Base-by-base conservation (phyloP, 768 basidiomycete species). In the Podaxis pistillaris region DNA sequence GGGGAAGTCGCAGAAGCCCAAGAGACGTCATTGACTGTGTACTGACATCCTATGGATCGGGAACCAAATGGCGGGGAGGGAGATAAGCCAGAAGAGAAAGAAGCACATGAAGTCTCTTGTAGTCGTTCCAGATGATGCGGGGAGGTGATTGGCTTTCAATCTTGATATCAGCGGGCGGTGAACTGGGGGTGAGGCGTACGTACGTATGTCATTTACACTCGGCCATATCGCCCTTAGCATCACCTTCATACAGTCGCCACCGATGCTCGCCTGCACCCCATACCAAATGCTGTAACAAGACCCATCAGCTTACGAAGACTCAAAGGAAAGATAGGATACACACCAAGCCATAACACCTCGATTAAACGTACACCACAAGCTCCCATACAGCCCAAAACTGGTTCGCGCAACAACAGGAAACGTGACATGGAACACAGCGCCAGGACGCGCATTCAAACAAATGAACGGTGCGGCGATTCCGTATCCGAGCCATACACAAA, bases 21-120 rank as follows among this genome's bases (percentile, higher is more conserved):
- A 22, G 64, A 52, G 37, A 58, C 65, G 63, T 63, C 62, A 53
- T 49, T 22, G 40, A 62, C 33, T 46, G 60, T 59, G 51, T 58
- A 75, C 84, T 62, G 72, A 89, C 88, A 91, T 88, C 69, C 88
- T 82, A 77, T 94, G 90, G 53, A 93, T 86, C 11, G 90, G 91
- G 66, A 91, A 88, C 88, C 88, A 92, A 67, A 93, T 87, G 17
- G 87, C 86, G 8, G 90, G 90, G 33, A 93, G 81, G 36, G 86
- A 89, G 41, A 91, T 80, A 28, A 93, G 75, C 88, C 90, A 94
- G 79, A 93, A 95, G 62, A 94, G 78, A 80, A 94, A 88, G 83
- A 94, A 94, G 66, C 85, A 86, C 77, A 91, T 76, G 67, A 88
- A 90, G 74, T 90, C 86, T 58, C 83, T 81, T n/a, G 88, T 87